Base-by-base conservation (phyloP, 257 asterid species). In the Handroanthus guayacan region DNA sequence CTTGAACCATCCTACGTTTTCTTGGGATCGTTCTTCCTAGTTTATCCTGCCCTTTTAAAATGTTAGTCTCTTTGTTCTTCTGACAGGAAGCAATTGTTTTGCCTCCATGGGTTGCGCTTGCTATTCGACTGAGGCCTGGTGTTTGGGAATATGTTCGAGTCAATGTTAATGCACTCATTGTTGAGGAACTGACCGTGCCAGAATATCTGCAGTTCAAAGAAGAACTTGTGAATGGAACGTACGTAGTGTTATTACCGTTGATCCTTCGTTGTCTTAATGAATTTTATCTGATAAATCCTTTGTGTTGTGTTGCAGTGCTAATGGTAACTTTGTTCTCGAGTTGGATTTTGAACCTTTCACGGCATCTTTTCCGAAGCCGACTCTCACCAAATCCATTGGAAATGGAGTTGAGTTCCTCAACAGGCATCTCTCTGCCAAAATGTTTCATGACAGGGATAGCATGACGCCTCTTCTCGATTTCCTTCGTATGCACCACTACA, bases 331-430 rank as follows among this genome's bases (percentile, higher is more conserved):
- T 75, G 97, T 95, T 67, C 92, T 95, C 13, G 99, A 95, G 89
- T 84, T 95, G 83, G 99, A 95, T 78, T 95, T 93, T 36, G 97
- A 90, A 62, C 99, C 99, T 45, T 95, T 93, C 80, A 95, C 97
- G 0, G 85, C 97, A 10, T 89, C 97, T 3, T 84, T 93, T 44
- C 99, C 99, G 2, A 92, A 90, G 82, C 97, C 99, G 4, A 95
- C 98, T 45, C 89, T 95, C 61, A 92, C 99, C 5, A 95, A 93
- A 68, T 95, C 97, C 66, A 95, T 95, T 38, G 99, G 99, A 11
- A 93, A 95, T 52, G 99, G 99, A 76, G 99, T 95, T 31, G 97
- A 95, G 82, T 95, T 95, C 85, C 98, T 95, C 71, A 92, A 95
- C 85, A 71, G 97, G 74, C 98, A 95, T 79, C 97, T 95, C 79